phyloP scores from a whole-genome alignment of 1,139 yeast genomes.

The Debaryomyces nepalensis region DNA sequence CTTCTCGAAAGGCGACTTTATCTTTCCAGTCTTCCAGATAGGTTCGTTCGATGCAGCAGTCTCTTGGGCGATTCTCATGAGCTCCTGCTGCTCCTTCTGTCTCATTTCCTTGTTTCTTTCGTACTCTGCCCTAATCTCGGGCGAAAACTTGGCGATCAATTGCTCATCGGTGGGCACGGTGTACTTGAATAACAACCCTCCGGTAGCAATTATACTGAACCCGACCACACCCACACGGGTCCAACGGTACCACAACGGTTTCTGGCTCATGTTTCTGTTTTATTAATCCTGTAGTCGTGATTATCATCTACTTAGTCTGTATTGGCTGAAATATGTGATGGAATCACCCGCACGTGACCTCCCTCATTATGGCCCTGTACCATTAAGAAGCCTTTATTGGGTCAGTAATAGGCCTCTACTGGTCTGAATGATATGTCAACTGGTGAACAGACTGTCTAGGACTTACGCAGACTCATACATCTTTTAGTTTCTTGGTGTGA shows the following conservation, averaged over 20 bases:
- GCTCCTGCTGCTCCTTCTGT: conserved; percentile 64
- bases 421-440: too few species aligned
- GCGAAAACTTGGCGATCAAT: conserved; percentile 72
- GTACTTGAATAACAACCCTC: conserved; percentile 66
- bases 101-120: conserved; percentile 68
- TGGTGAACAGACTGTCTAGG: too few species aligned
- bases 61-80: conserved; percentile 65
- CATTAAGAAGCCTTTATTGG: neutral
- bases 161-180: conserved; percentile 87
- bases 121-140: conserved; percentile 79
- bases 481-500: neutral
- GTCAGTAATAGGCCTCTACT: neutral
- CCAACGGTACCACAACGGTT: conserved; percentile 63
- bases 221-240: conserved; percentile 58
- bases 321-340: conserved; percentile 19
- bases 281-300: conserved; percentile 8
- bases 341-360: conserved; percentile 16
- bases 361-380: too few species aligned
- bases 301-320: conserved; percentile 15
- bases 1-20: conserved; percentile 66
- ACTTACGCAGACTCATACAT: too few species aligned
- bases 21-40: conserved; percentile 77
- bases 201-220: conserved; percentile 69
- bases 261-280: conserved; percentile 23
- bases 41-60: conserved; percentile 74